Conservation (phyloP, 1,284 basidiomycete genomes). For the Pterulicium gracile region DNA sequence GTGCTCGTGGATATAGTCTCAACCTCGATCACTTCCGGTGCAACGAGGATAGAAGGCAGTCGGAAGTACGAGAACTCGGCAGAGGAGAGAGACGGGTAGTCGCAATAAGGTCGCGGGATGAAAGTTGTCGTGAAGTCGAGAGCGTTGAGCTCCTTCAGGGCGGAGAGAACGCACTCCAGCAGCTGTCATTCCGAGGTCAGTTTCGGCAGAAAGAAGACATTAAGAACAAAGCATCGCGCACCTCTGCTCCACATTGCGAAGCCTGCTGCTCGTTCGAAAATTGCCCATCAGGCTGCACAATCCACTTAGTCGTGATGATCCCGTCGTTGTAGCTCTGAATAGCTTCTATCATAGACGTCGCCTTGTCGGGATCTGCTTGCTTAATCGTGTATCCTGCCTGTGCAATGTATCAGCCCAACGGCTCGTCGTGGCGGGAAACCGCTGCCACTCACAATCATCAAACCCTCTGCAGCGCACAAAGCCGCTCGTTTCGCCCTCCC, state of each 20-base stretch:
- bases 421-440: background rate
- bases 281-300: conserved; percentile 48
- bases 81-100: conserved; percentile 34
- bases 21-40: conserved; percentile 77
- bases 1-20: conserved; percentile 55
- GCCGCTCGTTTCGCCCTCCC: conserved; percentile 79
- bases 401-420: conserved; percentile 4
- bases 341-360: conserved; percentile 52
- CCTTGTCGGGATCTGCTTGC: conserved; percentile 34
- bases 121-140: conserved; percentile 41
- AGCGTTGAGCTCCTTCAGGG: conserved; percentile 42
- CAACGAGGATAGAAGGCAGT: conserved; percentile 72
- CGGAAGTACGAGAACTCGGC: conserved; percentile 44
- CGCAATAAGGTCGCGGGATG: conserved; percentile 59
- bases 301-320: conserved; percentile 40
- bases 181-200: conserved; percentile 28
- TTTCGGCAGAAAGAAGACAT: background rate
- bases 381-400: conserved; percentile 55
- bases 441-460: conserved; percentile 73
- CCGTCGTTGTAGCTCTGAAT: conserved; percentile 59
- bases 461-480: conserved; percentile 78
- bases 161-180: conserved; percentile 49
- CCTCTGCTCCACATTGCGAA: conserved; percentile 26
- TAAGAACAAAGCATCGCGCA: background rate
- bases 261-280: conserved; percentile 32